Evolutionary conservation across 768 basidiomycete genomes (phyloP).

Genomic region (Boletus reticulatus): DNA sequence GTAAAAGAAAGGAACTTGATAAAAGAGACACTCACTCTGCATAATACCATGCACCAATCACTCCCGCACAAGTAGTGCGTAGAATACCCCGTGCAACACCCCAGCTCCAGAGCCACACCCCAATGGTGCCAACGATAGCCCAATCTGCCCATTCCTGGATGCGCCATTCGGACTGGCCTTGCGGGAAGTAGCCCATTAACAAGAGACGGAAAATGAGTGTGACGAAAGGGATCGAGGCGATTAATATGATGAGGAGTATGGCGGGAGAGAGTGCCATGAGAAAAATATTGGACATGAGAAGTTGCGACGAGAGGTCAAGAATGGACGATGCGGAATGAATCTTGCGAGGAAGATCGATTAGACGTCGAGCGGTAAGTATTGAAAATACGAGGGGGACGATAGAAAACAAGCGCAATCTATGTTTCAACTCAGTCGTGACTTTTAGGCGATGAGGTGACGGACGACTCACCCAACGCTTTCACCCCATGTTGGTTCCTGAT

Average conservation of each 20-base stretch:
- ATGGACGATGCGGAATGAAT: conserved; percentile 63
- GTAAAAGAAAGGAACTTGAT: not conserved
- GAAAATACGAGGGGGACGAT: conserved; percentile 70
- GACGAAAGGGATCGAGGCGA: conserved; percentile 76
- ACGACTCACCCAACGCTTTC: conserved; percentile 71
- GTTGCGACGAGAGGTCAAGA: conserved; percentile 59
- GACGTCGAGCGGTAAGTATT: conserved; percentile 65
- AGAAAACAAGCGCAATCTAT: conserved; percentile 61
- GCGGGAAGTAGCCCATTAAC: conserved; percentile 57
- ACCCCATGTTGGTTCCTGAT: conserved; percentile 69
- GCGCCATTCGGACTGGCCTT: conserved; percentile 49
- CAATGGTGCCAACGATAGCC: conserved; percentile 57
- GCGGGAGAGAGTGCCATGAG: conserved; percentile 72
- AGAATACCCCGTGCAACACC: conserved; percentile 77
- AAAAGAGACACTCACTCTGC: conserved; percentile 42
- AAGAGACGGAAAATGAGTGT: conserved; percentile 77
- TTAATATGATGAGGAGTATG: conserved; percentile 62
- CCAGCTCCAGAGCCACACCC: conserved; percentile 73
- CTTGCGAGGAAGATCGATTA: conserved; percentile 67
- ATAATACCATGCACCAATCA: conserved; percentile 94
- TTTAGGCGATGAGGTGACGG: not conserved
- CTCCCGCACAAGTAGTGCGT: conserved; percentile 73
- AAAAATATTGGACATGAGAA: conserved; percentile 71
- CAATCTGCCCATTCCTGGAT: conserved; percentile 67
- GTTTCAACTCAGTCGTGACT: conserved; percentile 8